Conservation (phyloP, 306 rosid genomes). For the Psophocarpus tetragonolobus region DNA sequence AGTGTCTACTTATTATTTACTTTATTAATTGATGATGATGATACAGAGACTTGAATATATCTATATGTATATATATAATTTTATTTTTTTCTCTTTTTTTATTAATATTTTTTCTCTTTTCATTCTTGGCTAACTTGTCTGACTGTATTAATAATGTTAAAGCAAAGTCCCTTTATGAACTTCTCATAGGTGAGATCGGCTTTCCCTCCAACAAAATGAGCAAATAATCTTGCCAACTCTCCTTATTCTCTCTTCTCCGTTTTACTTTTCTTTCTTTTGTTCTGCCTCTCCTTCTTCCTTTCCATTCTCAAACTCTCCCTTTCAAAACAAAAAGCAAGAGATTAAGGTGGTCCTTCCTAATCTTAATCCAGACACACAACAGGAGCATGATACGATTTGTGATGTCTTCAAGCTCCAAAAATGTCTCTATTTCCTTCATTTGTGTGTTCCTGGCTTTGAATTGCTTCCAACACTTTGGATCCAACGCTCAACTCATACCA, state of each 20-base stretch:
- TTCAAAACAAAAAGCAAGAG: background rate
- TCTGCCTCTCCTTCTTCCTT: background rate
- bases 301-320: background rate
- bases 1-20: too few species aligned
- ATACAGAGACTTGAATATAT: too few species aligned
- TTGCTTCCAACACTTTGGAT: constrained; percentile 46
- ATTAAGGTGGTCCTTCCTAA: background rate
- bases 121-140: background rate
- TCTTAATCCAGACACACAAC: background rate
- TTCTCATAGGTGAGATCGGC: background rate
- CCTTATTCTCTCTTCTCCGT: background rate
- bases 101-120: too few species aligned
- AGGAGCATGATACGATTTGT: constrained; percentile 38
- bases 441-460: constrained; percentile 36
- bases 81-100: too few species aligned
- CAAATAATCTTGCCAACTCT: background rate
- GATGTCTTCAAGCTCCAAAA: constrained; percentile 35
- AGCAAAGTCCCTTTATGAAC: background rate
- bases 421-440: constrained; percentile 36
- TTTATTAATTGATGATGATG: too few species aligned
- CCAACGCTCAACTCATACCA: constrained; percentile 66
- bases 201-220: constrained; percentile 36
- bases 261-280: background rate
- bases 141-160: background rate
- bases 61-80: too few species aligned